Evolutionary conservation across 495 filamentous ascomycete genomes (phyloP).

Genomic region (Tuber calosporum): DNA sequence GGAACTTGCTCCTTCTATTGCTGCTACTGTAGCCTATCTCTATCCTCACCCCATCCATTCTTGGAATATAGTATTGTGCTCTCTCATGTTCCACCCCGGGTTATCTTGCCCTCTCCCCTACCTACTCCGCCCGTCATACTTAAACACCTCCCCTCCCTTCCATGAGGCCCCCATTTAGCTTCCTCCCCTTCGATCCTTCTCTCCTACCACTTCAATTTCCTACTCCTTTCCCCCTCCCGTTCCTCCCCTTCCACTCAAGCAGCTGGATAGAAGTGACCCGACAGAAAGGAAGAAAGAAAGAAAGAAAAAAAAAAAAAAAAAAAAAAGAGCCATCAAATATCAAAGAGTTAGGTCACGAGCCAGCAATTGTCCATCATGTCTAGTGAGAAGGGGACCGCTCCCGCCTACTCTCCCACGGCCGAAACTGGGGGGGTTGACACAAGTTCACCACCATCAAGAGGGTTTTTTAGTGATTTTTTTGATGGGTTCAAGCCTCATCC

Average conservation of each 20-base stretch:
- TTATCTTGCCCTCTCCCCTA: not conserved
- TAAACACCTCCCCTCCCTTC: not conserved
- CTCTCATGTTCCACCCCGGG: not conserved
- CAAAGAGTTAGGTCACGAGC: not conserved
- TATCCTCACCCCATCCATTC: not conserved
- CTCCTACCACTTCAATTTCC: not conserved
- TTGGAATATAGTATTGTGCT: not conserved
- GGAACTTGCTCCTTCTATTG: not conserved
- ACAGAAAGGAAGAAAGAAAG: not conserved
- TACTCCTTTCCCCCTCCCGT: not conserved
- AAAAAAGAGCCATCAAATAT: not conserved
- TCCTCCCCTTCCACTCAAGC: not conserved
- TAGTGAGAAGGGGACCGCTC: conserved; percentile 18
- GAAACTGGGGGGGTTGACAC: not conserved
- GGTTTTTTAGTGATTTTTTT: conserved; percentile 50
- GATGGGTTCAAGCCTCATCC: conserved; percentile 82
- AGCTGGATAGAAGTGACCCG: not conserved
- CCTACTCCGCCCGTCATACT: not conserved
- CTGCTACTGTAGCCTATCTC: not conserved
- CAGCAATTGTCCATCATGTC: conserved; percentile 11
- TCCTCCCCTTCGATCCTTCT: not conserved
- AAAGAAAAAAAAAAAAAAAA: no score
- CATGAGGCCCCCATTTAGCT: not conserved
- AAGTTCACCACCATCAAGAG: conserved; percentile 7
- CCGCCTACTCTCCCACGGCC: conserved; percentile 18